phyloP scores from a whole-genome alignment of 345 rosid genomes.

The Brassica carinata region DNA sequence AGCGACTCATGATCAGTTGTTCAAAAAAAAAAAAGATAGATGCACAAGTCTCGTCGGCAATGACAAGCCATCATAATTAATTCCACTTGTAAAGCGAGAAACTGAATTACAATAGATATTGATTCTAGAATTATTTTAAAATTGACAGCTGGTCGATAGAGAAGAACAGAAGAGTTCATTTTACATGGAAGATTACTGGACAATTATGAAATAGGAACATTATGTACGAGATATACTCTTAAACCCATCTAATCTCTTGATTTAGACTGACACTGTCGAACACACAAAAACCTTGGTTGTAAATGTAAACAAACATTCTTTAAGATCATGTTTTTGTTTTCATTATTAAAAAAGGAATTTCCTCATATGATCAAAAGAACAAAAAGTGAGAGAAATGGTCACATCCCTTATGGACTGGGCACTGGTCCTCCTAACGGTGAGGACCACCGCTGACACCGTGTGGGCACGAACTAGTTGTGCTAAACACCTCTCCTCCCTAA shows the following conservation, averaged over 20 bases:
- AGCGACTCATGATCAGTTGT: neutral
- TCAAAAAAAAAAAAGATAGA: neutral
- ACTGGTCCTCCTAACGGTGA: slow-evolving; percentile 31
- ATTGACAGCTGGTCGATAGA: neutral
- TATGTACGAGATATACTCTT: slow-evolving; percentile 10
- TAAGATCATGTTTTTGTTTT: neutral
- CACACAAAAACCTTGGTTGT: neutral
- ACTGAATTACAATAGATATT: neutral
- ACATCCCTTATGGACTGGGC: slow-evolving; percentile 36
- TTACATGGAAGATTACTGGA: neutral
- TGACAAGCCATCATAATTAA: slow-evolving; percentile 30
- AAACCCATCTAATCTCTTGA: slow-evolving; percentile 7
- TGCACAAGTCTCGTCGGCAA: slow-evolving; percentile 12
- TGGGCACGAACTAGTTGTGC: slow-evolving; percentile 37
- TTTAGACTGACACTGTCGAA: neutral
- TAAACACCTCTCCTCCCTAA: neutral
- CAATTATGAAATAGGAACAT: slow-evolving; percentile 17
- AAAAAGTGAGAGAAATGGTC: slow-evolving; percentile 26
- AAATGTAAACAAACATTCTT: slow-evolving; percentile 33
- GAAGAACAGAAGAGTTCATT: slow-evolving; percentile 7
- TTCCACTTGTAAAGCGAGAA: slow-evolving; percentile 17
- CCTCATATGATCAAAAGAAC: neutral
- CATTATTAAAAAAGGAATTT: neutral
- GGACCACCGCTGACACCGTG: slow-evolving; percentile 43
- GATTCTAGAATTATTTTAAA: neutral